These are phyloP conservation scores for Starmerella floris DNA, from an alignment of 805 yeast genomes.

Conservation along the genomic window DNA sequence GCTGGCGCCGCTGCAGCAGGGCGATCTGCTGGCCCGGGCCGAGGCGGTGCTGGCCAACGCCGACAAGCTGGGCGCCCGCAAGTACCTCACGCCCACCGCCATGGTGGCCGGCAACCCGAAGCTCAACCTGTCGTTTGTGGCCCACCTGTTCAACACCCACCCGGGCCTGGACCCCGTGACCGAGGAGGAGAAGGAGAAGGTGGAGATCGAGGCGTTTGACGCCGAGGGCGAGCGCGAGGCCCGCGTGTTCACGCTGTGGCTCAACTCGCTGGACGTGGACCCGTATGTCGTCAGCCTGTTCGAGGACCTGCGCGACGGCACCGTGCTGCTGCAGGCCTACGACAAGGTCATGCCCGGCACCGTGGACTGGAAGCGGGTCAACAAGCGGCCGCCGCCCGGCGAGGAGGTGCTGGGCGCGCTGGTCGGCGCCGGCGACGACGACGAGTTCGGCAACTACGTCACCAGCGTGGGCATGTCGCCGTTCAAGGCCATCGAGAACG, in stretches of 20 bases:
- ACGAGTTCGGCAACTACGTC: conserved; percentile 17
- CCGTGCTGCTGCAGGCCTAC: conserved; percentile 75
- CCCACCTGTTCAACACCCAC: conserved; percentile 88
- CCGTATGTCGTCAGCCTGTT: conserved; percentile 85
- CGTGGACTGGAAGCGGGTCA: conserved; percentile 64
- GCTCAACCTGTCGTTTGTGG: conserved; percentile 92
- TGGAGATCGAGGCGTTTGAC: conserved; percentile 94
- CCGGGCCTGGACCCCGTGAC: conserved; percentile 95
- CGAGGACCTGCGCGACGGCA: conserved; percentile 91
- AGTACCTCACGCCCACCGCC: conserved; percentile 85
- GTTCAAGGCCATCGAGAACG: conserved; percentile 91
- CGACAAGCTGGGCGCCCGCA: conserved; percentile 81
- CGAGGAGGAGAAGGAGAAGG: conserved; percentile 59
- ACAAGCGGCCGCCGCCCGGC: conserved; percentile 68
- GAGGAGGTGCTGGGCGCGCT: conserved; percentile 33
- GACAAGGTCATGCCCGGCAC: conserved; percentile 93
- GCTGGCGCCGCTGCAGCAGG: conserved; percentile 63
- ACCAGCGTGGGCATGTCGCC: conserved; percentile 39
- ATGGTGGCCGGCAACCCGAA: conserved; percentile 93
- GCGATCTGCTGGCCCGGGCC: conserved; percentile 66
- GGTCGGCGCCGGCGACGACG: conserved; percentile 19
- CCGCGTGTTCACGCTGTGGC: conserved; percentile 93
- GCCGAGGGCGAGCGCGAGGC: conserved; percentile 99
- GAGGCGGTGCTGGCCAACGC: conserved; percentile 78
- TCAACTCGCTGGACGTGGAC: conserved; percentile 89